phyloP scores from a whole-genome alignment of 345 rosid genomes.

The Salix dunnii region DNA sequence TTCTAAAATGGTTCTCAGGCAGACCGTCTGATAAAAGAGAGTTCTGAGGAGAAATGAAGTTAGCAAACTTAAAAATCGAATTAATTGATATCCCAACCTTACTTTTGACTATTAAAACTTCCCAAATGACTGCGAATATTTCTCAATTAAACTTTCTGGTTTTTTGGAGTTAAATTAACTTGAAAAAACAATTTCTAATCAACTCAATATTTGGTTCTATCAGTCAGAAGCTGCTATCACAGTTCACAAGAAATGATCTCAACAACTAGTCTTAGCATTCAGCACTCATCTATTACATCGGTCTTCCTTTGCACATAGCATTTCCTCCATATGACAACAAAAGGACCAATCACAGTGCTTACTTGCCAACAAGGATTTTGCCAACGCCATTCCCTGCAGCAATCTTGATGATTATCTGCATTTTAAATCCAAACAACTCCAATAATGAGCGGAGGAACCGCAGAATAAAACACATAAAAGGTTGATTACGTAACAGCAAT shows the following conservation, averaged over 20 bases:
- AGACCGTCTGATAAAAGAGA: background rate
- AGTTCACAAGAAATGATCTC: background rate
- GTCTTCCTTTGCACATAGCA: background rate
- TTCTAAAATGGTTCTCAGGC: background rate
- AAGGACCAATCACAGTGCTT: constrained; percentile 28
- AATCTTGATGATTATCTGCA: constrained; percentile 84
- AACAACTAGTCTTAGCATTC: background rate
- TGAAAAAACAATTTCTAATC: background rate
- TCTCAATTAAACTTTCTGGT: background rate
- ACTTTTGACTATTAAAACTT: background rate
- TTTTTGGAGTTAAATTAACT: background rate
- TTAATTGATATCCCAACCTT: background rate
- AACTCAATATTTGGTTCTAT: background rate
- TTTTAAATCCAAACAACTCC: constrained; percentile 17
- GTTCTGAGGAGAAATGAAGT: background rate
- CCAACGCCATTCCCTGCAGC: constrained; percentile 95
- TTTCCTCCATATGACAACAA: background rate
- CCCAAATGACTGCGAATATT: background rate
- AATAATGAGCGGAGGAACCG: background rate
- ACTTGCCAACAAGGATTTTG: constrained; percentile 78
- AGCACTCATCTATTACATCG: background rate
- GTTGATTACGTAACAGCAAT: background rate
- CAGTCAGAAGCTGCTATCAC: background rate
- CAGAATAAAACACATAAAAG: background rate
- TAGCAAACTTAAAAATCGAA: background rate